A percentile compares a stretch with the other conserved stretches of the same genome.
These are phyloP conservation scores for Amanita rimosa DNA, from an alignment of 768 basidiomycete species.

Conservation along the genomic window DNA sequence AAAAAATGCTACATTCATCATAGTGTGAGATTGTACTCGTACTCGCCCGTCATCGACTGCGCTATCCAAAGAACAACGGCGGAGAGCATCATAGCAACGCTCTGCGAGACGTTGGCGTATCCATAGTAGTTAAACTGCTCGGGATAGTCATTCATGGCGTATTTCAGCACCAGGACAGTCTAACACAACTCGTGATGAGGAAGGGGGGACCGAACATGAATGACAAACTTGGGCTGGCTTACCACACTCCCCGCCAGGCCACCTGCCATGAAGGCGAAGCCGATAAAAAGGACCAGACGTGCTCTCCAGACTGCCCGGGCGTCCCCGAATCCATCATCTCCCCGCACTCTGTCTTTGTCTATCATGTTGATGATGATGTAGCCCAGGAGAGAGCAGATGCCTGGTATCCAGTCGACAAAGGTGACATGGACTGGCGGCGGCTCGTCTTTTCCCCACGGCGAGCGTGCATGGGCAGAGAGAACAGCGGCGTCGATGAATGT, in stretches of 20 bases:
- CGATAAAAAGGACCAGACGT: conserved; percentile 82
- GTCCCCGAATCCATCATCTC: conserved; percentile 74
- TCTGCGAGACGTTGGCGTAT: conserved; percentile 80
- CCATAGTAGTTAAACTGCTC: conserved; percentile 76
- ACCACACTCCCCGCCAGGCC: conserved; percentile 96
- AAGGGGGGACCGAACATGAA: neutral
- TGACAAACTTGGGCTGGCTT: conserved; percentile 21
- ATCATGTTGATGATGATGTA: conserved; percentile 90
- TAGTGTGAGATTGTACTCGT: conserved; percentile 76
- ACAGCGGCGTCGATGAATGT: conserved; percentile 89
- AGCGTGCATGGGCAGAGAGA: conserved; percentile 74
- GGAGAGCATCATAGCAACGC: conserved; percentile 67
- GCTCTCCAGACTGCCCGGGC: conserved; percentile 86
- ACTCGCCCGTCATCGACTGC: conserved; percentile 67
- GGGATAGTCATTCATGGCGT: conserved; percentile 53
- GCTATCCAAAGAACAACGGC: conserved; percentile 81
- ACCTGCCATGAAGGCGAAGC: conserved; percentile 96
- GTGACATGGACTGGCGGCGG: conserved; percentile 61
- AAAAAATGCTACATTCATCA: conserved; percentile 16
- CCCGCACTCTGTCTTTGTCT: conserved; percentile 82
- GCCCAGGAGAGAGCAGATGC: conserved; percentile 84
- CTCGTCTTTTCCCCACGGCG: conserved; percentile 62
- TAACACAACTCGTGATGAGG: conserved; percentile 19
- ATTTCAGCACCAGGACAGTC: conserved; percentile 80
- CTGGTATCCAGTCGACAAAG: conserved; percentile 97